Evolutionary conservation across 441 rosid genomes (phyloP).

Genomic region (Mallotus japonicus): DNA sequence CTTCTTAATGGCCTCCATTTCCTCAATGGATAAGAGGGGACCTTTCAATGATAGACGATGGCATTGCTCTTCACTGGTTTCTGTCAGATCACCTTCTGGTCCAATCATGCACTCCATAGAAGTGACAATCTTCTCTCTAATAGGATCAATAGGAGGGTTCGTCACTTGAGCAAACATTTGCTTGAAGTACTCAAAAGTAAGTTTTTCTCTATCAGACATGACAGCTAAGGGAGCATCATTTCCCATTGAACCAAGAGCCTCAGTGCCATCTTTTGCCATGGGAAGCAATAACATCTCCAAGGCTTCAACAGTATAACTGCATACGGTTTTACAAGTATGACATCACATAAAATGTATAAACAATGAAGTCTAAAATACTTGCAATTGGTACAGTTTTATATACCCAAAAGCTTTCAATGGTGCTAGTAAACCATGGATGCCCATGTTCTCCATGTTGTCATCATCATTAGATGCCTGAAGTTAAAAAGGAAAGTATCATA

Average conservation of each 20-base stretch:
- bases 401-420: slow-evolving; percentile 99
- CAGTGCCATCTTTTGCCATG: slow-evolving; percentile 97
- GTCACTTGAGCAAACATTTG: slow-evolving; percentile 99
- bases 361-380: neutral
- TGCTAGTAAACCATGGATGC: slow-evolving; percentile 86
- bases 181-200: slow-evolving; percentile 95
- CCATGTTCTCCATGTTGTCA: slow-evolving; percentile 85
- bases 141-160: slow-evolving; percentile 99
- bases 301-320: slow-evolving; percentile 96
- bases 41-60: slow-evolving; percentile 94
- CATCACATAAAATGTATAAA: slow-evolving; percentile 19
- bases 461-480: slow-evolving; percentile 70
- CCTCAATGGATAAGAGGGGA: slow-evolving; percentile 82
- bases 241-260: slow-evolving; percentile 99
- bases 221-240: slow-evolving; percentile 99
- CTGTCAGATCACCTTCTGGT: slow-evolving; percentile 99
- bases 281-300: slow-evolving; percentile 99
- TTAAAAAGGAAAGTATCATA: slow-evolving; percentile 16
- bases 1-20: slow-evolving; percentile 87
- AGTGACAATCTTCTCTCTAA: slow-evolving; percentile 98
- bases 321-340: slow-evolving; percentile 19
- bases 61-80: slow-evolving; percentile 97
- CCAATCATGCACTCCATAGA: slow-evolving; percentile 99
- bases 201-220: slow-evolving; percentile 90
- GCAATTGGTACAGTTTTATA: slow-evolving; percentile 18